phyloP scores from a whole-genome alignment of 352 stramenopile genomes.

The Globisporangium alternatum region DNA sequence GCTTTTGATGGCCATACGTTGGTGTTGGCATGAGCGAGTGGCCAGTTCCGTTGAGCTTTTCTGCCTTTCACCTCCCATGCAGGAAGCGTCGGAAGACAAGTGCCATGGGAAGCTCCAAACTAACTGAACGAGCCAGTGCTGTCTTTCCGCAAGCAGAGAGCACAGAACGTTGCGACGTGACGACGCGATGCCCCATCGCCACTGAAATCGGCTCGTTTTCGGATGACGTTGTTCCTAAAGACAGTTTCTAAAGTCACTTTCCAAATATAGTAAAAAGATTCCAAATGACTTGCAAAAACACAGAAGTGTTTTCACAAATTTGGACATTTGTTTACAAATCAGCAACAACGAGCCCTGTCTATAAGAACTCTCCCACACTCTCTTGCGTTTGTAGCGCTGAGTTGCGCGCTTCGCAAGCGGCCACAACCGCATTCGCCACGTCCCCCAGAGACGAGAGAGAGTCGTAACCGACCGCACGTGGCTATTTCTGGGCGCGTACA shows the following conservation, averaged over 20 bases:
- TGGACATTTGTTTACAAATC: not conserved
- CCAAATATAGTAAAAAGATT: not conserved
- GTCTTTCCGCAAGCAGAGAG: not conserved
- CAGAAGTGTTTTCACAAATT: not conserved
- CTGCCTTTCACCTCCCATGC: too few relatives aligned
- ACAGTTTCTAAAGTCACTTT: not conserved
- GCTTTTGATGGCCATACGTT: too few relatives aligned
- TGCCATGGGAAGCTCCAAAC: too few relatives aligned
- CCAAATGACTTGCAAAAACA: not conserved
- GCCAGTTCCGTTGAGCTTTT: too few relatives aligned
- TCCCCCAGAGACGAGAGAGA: not conserved
- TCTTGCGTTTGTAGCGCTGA: slow-evolving; percentile 2
- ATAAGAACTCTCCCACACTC: not conserved
- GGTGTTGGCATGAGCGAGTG: too few relatives aligned
- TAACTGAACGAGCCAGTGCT: not conserved
- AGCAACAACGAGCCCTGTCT: not conserved
- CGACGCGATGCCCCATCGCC: not conserved
- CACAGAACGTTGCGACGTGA: not conserved
- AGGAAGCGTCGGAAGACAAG: too few relatives aligned
- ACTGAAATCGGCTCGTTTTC: not conserved
- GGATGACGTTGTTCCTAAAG: not conserved
- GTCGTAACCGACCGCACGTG: not conserved
- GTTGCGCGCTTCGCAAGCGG: not conserved
- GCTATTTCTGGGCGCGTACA: not conserved
- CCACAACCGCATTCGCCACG: slow-evolving; percentile 13